Evolutionary conservation across 1,284 basidiomycete species (phyloP).

Genomic region (Sporisorium reilianum): DNA sequence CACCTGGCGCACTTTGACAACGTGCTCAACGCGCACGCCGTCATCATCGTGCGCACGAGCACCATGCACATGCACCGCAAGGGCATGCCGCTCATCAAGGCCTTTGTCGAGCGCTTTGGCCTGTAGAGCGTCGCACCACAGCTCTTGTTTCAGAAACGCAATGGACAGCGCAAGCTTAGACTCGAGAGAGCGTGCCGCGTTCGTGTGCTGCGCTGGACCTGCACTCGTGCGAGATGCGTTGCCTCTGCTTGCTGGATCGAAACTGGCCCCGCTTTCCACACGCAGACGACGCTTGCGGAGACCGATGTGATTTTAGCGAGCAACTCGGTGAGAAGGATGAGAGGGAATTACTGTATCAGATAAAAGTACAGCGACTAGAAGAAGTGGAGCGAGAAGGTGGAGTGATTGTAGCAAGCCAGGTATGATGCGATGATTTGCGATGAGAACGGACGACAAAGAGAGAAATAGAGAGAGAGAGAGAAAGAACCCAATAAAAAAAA

Average conservation of each 20-base stretch:
- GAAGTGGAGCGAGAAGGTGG: neutral
- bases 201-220: neutral
- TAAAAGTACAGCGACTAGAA: neutral
- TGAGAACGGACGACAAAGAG: neutral
- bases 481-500: neutral
- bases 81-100: conserved; percentile 29
- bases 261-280: no score
- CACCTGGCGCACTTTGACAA: conserved; percentile 50
- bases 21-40: conserved; percentile 54
- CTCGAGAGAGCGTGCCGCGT: neutral
- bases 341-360: neutral
- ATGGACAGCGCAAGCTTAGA: neutral
- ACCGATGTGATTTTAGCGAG: neutral
- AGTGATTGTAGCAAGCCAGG: neutral
- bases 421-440: neutral
- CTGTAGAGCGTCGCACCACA: conserved; percentile 7
- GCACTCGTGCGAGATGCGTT: no score
- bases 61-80: conserved; percentile 36
- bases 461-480: neutral
- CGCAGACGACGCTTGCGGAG: neutral
- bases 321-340: neutral
- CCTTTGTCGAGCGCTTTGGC: conserved; percentile 22
- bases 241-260: no score
- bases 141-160: neutral
- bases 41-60: conserved; percentile 51